Conservation (phyloP, 352 stramenopile species). For the Paralagenidium karlingii region DNA sequence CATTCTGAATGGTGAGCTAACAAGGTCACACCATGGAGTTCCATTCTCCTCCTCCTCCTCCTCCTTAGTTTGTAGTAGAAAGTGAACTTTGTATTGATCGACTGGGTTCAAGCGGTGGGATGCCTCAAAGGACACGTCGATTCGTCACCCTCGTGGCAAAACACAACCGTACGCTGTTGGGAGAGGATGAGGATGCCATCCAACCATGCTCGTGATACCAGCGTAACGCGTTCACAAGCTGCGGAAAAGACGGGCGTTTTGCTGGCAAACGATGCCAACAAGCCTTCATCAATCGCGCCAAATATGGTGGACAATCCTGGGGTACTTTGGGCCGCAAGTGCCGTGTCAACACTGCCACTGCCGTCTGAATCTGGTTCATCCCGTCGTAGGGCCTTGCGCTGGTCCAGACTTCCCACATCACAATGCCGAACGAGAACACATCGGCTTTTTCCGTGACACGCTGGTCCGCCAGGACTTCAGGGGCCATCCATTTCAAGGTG, state of each 20-base stretch:
- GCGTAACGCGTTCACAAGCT: conserved; percentile 53
- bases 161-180: too few relatives aligned
- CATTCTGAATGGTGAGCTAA: too few relatives aligned
- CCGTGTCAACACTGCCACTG: conserved; percentile 51
- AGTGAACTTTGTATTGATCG: too few relatives aligned
- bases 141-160: too few relatives aligned
- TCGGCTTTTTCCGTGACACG: conserved; percentile 87
- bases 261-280: conserved; percentile 60
- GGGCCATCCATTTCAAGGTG: conserved; percentile 60
- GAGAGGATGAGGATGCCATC: too few relatives aligned
- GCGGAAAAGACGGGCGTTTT: conserved; percentile 46
- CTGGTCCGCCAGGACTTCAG: conserved; percentile 71
- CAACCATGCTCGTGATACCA: too few relatives aligned
- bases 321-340: conserved; percentile 53
- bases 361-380: conserved; percentile 71
- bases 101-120: too few relatives aligned
- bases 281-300: conserved; percentile 53
- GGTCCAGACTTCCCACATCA: conserved; percentile 86
- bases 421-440: conserved; percentile 84
- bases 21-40: too few relatives aligned
- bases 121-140: too few relatives aligned
- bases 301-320: conserved; percentile 45
- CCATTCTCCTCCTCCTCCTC: too few relatives aligned
- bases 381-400: conserved; percentile 79
- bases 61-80: too few relatives aligned